Conservation (phyloP, 2,329 filamentous ascomycete species). For the Clonostachys rhizophaga region DNA sequence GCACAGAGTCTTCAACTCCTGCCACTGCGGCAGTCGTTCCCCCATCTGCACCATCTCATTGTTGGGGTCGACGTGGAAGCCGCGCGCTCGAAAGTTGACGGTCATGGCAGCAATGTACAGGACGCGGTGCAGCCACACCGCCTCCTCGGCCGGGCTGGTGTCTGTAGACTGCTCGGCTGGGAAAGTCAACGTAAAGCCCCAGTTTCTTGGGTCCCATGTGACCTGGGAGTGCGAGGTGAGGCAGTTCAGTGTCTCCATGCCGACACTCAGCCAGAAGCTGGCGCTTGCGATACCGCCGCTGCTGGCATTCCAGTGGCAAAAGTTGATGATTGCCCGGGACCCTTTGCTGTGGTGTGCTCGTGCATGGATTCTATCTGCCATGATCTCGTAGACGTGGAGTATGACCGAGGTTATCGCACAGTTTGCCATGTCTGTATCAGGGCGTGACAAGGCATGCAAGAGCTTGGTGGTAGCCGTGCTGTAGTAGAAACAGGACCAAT, state of each 20-base stretch:
- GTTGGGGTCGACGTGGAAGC: slow-evolving; percentile 52
- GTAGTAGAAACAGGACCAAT: slow-evolving; percentile 79
- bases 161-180: slow-evolving; percentile 36
- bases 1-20: slow-evolving; percentile 72
- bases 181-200: slow-evolving; percentile 81
- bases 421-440: slow-evolving; percentile 80
- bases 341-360: slow-evolving; percentile 89
- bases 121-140: slow-evolving; percentile 84
- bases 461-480: slow-evolving; percentile 79
- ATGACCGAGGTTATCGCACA: slow-evolving; percentile 82
- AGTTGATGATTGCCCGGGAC: slow-evolving; percentile 78
- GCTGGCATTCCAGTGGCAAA: slow-evolving; percentile 82
- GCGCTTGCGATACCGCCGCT: slow-evolving; percentile 76
- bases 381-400: slow-evolving; percentile 88
- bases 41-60: slow-evolving; percentile 61
- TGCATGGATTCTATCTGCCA: slow-evolving; percentile 74
- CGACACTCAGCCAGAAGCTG: slow-evolving; percentile 92
- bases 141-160: slow-evolving; percentile 56
- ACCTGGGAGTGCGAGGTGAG: slow-evolving; percentile 83
- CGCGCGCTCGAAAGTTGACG: slow-evolving; percentile 74
- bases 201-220: slow-evolving; percentile 85
- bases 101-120: slow-evolving; percentile 86
- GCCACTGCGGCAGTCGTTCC: slow-evolving; percentile 71
- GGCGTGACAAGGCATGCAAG: slow-evolving; percentile 56
- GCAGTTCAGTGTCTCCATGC: slow-evolving; percentile 85